phyloP scores from a whole-genome alignment of 2,329 filamentous ascomycete genomes.

The Hypoxylon sp. region DNA sequence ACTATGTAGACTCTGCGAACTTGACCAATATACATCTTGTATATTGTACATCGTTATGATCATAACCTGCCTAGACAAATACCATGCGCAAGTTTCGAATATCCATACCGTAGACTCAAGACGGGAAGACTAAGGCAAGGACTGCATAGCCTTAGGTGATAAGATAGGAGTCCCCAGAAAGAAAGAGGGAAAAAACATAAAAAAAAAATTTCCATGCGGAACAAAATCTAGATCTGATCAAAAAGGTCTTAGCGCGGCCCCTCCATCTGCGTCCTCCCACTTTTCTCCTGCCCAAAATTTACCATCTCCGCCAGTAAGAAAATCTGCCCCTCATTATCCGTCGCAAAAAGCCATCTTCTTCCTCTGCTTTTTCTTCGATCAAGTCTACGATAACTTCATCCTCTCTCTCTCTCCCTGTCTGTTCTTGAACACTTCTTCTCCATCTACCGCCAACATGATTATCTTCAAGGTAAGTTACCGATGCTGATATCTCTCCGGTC shows the following conservation, averaged over 20 bases:
- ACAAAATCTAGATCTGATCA: slow-evolving; percentile 37
- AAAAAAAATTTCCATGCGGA: slow-evolving; percentile 20
- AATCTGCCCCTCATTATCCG: slow-evolving; percentile 44
- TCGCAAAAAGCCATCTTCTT: slow-evolving; percentile 41
- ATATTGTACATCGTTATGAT: too few relatives aligned
- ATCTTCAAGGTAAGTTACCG: slow-evolving; percentile 70
- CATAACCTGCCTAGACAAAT: background rate
- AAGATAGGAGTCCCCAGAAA: background rate
- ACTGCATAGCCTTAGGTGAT: slow-evolving; percentile 1
- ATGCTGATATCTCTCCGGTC: background rate
- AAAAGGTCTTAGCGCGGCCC: slow-evolving; percentile 29
- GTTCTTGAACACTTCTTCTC: slow-evolving; percentile 29
- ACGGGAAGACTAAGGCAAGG: background rate
- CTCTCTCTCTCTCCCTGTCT: slow-evolving; percentile 22
- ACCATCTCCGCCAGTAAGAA: slow-evolving; percentile 37
- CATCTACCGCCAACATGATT: slow-evolving; percentile 67
- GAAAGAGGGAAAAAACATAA: background rate
- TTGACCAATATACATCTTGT: too few relatives aligned
- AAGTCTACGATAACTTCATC: slow-evolving; percentile 27
- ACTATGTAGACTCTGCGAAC: too few relatives aligned
- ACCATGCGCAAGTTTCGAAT: background rate
- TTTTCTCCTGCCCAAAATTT: slow-evolving; percentile 43
- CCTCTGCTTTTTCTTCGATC: slow-evolving; percentile 34
- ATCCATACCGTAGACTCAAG: background rate
- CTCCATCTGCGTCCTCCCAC: slow-evolving; percentile 36